These are phyloP conservation scores for Durusdinium trenchii DNA, from an alignment of 73 alveolate genomes.

Conservation along the genomic window DNA sequence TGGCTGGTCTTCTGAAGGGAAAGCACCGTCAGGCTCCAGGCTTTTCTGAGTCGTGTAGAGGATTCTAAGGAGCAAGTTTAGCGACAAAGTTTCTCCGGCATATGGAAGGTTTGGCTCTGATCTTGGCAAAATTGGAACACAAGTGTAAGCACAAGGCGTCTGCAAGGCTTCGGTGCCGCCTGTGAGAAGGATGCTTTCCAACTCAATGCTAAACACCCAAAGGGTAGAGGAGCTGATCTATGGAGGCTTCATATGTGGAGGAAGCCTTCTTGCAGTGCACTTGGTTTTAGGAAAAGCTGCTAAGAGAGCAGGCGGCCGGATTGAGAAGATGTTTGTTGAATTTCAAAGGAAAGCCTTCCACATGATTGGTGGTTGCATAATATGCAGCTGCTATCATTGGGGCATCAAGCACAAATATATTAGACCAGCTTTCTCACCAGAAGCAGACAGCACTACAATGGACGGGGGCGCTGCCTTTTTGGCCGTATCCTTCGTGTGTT, in stretches of 20 bases:
- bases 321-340: slow-evolving; percentile 70
- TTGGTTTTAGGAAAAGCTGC: slow-evolving; percentile 72
- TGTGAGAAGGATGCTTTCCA: slow-evolving; percentile 42
- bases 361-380: slow-evolving; percentile 94
- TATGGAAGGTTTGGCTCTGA: too few relatives aligned
- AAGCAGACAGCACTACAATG: slow-evolving; percentile 49
- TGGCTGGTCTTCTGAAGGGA: slow-evolving; percentile 62
- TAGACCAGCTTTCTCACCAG: slow-evolving; percentile 60
- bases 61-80: too few relatives aligned
- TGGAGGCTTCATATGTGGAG: slow-evolving; percentile 78
- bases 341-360: slow-evolving; percentile 92
- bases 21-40: slow-evolving; percentile 63
- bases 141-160: neutral
- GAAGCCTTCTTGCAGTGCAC: slow-evolving; percentile 62
- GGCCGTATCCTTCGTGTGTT: slow-evolving; percentile 37
- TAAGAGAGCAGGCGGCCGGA: slow-evolving; percentile 54
- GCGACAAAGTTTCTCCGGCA: too few relatives aligned
- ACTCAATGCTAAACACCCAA: slow-evolving; percentile 70
- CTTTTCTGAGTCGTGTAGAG: too few relatives aligned
- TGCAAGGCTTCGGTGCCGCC: neutral
- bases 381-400: slow-evolving; percentile 79
- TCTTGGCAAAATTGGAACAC: too few relatives aligned
- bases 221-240: slow-evolving; percentile 59
- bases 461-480: slow-evolving; percentile 84
- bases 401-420: slow-evolving; percentile 83